Conservation (phyloP, 352 stramenopile genomes). For the Phytopythium montanum region DNA sequence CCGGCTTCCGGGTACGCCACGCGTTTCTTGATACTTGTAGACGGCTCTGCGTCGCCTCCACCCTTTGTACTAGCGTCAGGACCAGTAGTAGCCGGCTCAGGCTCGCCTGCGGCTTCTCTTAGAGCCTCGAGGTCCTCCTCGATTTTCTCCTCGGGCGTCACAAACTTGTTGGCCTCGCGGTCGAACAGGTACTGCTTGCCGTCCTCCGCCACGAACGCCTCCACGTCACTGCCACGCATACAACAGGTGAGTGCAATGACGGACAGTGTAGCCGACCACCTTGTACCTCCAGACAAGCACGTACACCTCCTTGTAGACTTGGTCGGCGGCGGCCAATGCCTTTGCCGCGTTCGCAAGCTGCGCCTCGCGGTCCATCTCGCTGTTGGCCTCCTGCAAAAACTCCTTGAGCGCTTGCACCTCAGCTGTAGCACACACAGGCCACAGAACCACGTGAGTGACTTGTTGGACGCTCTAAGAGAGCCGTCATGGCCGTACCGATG, state of each 20-base stretch:
- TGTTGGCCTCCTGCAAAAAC: slow-evolving; percentile 67
- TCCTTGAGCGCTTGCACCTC: slow-evolving; percentile 59
- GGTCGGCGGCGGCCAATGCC: slow-evolving; percentile 35
- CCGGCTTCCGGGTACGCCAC: not conserved
- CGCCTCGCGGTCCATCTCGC: slow-evolving; percentile 50
- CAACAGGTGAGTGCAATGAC: not conserved
- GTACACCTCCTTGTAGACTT: slow-evolving; percentile 56
- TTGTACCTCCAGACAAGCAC: not conserved
- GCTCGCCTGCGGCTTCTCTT: slow-evolving; percentile 35
- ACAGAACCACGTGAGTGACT: too few species aligned
- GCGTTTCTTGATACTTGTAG: slow-evolving; percentile 11
- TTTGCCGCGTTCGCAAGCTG: slow-evolving; percentile 39
- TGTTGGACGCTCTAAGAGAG: too few species aligned
- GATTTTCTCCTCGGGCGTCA: slow-evolving; percentile 74
- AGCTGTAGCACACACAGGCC: slow-evolving; percentile 22
- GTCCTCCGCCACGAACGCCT: slow-evolving; percentile 59
- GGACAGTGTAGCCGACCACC: not conserved
- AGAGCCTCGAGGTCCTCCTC: slow-evolving; percentile 64
- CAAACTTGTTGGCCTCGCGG: slow-evolving; percentile 53
- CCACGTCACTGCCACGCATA: slow-evolving; percentile 20
- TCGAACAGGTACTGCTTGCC: slow-evolving; percentile 73
- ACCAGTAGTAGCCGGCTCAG: slow-evolving; percentile 11
- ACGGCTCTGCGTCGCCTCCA: not conserved
- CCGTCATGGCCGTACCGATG: slow-evolving; percentile 28
- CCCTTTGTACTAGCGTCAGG: not conserved